phyloP scores from a whole-genome alignment of 2,329 filamentous ascomycete genomes.

The Macroventuria anomochaeta region DNA sequence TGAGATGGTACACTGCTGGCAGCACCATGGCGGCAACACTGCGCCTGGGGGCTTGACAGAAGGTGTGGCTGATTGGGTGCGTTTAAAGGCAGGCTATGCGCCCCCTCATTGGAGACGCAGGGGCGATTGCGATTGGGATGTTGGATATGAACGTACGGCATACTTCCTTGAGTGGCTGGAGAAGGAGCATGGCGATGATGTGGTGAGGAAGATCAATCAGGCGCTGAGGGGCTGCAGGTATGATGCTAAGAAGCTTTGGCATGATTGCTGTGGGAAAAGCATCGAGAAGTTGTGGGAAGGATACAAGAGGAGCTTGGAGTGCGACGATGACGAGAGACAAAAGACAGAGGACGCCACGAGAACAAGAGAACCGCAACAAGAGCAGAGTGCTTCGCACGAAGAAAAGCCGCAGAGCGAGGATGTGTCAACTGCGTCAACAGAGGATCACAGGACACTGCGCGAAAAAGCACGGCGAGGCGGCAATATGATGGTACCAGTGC shows the following conservation, averaged over 20 bases:
- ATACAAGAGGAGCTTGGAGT: slow-evolving; percentile 64
- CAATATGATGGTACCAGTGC: slow-evolving; percentile 22
- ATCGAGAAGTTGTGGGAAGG: slow-evolving; percentile 76
- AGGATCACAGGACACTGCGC: slow-evolving; percentile 15
- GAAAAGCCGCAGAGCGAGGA: not conserved
- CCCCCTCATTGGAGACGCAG: slow-evolving; percentile 82
- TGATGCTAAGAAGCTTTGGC: slow-evolving; percentile 71
- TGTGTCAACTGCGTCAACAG: not conserved
- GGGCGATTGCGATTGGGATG: slow-evolving; percentile 74
- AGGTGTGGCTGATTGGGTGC: slow-evolving; percentile 92
- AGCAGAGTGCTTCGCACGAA: not conserved
- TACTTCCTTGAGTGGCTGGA: slow-evolving; percentile 92
- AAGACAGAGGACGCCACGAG: not conserved
- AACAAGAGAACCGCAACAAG: not conserved
- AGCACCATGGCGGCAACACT: slow-evolving; percentile 70
- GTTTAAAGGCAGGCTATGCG: slow-evolving; percentile 72
- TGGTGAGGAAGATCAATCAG: slow-evolving; percentile 67
- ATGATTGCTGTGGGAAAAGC: slow-evolving; percentile 67
- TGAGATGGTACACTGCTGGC: slow-evolving; percentile 94
- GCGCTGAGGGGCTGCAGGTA: slow-evolving; percentile 69
- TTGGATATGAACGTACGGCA: slow-evolving; percentile 87
- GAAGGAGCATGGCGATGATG: slow-evolving; percentile 60
- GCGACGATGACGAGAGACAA: slow-evolving; percentile 5
- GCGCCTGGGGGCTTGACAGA: slow-evolving; percentile 78
- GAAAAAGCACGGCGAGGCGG: slow-evolving; percentile 23